phyloP scores from a whole-genome alignment of 2,329 filamentous ascomycete genomes.

The Ciborinia camelliae region DNA sequence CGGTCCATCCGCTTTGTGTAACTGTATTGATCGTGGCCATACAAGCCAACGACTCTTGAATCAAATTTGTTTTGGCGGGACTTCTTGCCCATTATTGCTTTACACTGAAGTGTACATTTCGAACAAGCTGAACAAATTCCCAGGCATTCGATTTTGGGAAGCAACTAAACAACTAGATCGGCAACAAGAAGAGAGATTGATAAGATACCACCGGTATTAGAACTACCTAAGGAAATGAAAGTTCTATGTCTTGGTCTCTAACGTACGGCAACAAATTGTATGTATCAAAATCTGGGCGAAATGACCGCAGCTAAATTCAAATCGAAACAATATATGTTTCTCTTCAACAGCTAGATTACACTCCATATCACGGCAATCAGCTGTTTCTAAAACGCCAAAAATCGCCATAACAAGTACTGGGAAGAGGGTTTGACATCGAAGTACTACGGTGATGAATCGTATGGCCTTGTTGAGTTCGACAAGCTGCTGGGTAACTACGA shows the following conservation, averaged over 20 bases:
- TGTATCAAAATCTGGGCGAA: neutral
- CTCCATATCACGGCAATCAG: neutral
- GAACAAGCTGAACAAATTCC: neutral
- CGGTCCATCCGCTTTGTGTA: too few relatives aligned
- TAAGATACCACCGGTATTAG: neutral
- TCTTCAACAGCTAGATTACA: neutral
- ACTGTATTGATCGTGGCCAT: too few relatives aligned
- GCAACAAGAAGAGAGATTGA: neutral
- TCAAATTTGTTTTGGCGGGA: too few relatives aligned
- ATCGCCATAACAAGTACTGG: neutral
- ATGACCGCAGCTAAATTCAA: neutral
- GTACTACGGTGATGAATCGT: neutral
- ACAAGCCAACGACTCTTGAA: too few relatives aligned
- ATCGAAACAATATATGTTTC: neutral
- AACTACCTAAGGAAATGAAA: neutral
- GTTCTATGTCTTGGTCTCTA: neutral
- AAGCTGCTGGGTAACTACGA: neutral
- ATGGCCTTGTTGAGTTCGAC: neutral
- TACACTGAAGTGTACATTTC: neutral
- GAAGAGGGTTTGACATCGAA: neutral
- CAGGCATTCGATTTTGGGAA: neutral
- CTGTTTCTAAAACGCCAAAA: neutral
- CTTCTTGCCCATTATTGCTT: too few relatives aligned
- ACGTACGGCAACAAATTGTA: neutral
- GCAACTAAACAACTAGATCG: neutral